Percentiles rank a stretch among this genome's conserved stretches.
Evolutionary conservation across 305 asterid species (phyloP).

Genomic region (Lippia alba): DNA sequence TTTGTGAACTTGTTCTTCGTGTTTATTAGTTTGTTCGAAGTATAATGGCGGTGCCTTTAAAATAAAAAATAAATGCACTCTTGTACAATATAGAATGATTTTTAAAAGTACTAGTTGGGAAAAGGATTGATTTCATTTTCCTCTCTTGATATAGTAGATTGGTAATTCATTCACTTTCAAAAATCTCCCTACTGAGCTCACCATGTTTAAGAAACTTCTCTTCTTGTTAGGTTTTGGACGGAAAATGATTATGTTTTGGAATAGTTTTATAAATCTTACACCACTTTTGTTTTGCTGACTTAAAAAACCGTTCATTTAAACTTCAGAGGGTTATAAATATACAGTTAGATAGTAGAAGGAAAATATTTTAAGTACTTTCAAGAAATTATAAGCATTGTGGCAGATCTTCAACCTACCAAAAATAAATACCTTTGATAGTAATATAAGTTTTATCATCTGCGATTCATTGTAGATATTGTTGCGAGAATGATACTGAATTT

Average conservation of each 20-base stretch:
- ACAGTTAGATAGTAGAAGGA: not conserved
- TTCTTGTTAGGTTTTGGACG: not conserved
- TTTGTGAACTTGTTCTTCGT: not conserved
- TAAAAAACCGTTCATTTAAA: too few relatives aligned
- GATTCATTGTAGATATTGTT: too few relatives aligned
- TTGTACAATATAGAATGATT: slow-evolving; percentile 14
- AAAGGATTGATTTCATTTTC: not conserved
- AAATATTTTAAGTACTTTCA: not conserved
- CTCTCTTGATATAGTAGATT: not conserved
- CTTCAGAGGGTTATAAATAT: not conserved
- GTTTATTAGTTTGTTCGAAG: slow-evolving; percentile 7
- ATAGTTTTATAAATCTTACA: too few relatives aligned
- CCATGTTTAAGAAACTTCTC: not conserved
- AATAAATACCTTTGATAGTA: too few relatives aligned
- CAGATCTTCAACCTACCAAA: too few relatives aligned
- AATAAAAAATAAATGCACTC: slow-evolving; percentile 10
- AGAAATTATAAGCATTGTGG: not conserved
- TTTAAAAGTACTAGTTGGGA: slow-evolving; percentile 5
- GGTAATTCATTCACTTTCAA: too few relatives aligned
- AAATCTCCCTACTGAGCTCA: too few relatives aligned
- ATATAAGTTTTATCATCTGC: too few relatives aligned
- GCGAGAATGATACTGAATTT: too few relatives aligned
- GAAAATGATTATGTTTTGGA: not conserved
- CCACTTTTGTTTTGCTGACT: too few relatives aligned
- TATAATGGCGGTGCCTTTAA: slow-evolving; percentile 20